phyloP scores from a whole-genome alignment of 371 early-diverging fungal species.

The Circinella umbellata region DNA sequence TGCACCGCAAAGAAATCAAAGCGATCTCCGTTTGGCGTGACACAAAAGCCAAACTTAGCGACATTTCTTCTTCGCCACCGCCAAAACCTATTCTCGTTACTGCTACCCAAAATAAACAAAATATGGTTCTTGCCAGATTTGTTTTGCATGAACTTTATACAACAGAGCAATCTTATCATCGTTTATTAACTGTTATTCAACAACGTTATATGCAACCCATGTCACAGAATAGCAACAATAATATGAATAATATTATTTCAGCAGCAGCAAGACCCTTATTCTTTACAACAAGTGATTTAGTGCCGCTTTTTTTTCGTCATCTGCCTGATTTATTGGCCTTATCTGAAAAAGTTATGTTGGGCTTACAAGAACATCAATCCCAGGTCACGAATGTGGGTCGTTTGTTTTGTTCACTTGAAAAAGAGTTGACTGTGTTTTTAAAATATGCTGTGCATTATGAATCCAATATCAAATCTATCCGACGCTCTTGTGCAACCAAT shows the following conservation, averaged over 20 bases:
- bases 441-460: slow-evolving; percentile 53
- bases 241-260: neutral
- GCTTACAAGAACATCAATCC: neutral
- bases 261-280: neutral
- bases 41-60: slow-evolving; percentile 14
- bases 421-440: slow-evolving; percentile 40
- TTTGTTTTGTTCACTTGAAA: slow-evolving; percentile 30
- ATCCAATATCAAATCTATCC: slow-evolving; percentile 40
- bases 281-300: neutral
- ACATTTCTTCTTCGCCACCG: neutral
- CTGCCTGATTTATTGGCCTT: slow-evolving; percentile 33
- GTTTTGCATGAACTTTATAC: slow-evolving; percentile 28
- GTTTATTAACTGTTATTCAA: slow-evolving; percentile 34
- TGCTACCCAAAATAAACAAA: neutral
- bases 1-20: slow-evolving; percentile 19
- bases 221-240: slow-evolving; percentile 23
- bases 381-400: slow-evolving; percentile 22
- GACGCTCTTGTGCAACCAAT: slow-evolving; percentile 42
- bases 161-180: slow-evolving; percentile 37
- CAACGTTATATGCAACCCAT: slow-evolving; percentile 48
- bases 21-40: slow-evolving; percentile 26
- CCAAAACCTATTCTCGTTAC: neutral
- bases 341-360: slow-evolving; percentile 31
- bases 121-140: slow-evolving; percentile 20
- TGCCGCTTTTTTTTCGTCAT: slow-evolving; percentile 32